Evolutionary conservation across 2,329 filamentous ascomycete species (phyloP).

Genomic region (Ceratocystis cacaofunesta): DNA sequence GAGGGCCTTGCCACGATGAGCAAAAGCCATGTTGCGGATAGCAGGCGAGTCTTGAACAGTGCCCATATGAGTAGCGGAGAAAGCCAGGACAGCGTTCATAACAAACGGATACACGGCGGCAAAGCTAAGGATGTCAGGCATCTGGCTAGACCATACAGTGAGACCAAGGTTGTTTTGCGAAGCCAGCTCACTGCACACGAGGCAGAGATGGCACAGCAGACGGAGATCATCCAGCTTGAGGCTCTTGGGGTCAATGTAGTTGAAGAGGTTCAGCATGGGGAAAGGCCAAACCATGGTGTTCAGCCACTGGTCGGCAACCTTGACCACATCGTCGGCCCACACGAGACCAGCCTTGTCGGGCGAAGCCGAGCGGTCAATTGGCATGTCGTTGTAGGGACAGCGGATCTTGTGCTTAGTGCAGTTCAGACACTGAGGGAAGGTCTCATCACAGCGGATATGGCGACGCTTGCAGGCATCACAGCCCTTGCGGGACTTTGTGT

Average conservation of each 20-base stretch:
- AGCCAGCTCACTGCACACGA: conserved; percentile 70
- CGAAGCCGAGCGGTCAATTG: conserved; percentile 45
- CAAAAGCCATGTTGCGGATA: conserved; percentile 75
- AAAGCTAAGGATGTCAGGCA: conserved; percentile 65
- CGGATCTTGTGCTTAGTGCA: conserved; percentile 98
- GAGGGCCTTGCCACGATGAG: conserved; percentile 73
- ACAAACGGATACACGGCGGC: conserved; percentile 73
- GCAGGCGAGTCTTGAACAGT: conserved; percentile 76
- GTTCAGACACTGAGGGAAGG: conserved; percentile 94
- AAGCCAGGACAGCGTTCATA: conserved; percentile 82
- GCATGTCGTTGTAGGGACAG: conserved; percentile 90
- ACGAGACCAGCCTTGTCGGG: conserved; percentile 56
- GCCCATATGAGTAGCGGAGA: conserved; percentile 88
- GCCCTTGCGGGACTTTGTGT: conserved; percentile 97
- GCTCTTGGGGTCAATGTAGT: conserved; percentile 55
- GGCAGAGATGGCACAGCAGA: conserved; percentile 79
- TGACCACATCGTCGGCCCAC: conserved; percentile 76
- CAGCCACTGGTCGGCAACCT: conserved; percentile 68
- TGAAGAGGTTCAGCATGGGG: conserved; percentile 61
- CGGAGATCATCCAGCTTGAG: conserved; percentile 68
- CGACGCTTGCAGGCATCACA: conserved; percentile 96
- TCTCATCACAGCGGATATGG: conserved; percentile 96
- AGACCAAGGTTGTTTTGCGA: conserved; percentile 65
- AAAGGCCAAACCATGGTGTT: conserved; percentile 61
- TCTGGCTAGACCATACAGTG: conserved; percentile 83